Conservation (phyloP, 163 green algal species). For the Scenedesmus sp. region DNA sequence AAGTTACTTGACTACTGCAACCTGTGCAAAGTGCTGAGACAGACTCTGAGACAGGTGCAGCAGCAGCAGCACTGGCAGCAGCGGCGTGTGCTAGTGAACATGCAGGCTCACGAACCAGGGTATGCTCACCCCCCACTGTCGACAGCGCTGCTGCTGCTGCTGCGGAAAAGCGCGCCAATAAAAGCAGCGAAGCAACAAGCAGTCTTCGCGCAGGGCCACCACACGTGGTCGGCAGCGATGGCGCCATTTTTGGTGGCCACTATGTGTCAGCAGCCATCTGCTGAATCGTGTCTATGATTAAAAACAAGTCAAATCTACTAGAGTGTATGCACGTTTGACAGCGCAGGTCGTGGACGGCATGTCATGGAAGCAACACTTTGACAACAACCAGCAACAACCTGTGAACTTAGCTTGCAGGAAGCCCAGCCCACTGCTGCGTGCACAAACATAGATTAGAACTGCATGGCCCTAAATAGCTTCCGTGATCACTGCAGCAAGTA, state of each 20-base stretch:
- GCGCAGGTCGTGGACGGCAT: background rate
- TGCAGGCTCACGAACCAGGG: background rate
- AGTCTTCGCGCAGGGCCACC: background rate
- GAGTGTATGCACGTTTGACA: too few species aligned
- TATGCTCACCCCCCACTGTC: background rate
- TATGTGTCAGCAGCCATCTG: too few species aligned
- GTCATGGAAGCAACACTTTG: background rate
- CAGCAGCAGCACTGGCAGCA: background rate
- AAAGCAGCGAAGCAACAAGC: background rate
- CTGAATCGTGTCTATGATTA: too few species aligned
- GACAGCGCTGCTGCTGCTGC: background rate
- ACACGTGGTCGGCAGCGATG: background rate
- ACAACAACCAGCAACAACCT: conserved; percentile 5
- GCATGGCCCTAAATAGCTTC: background rate
- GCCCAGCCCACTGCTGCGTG: too few species aligned
- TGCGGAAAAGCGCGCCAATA: background rate
- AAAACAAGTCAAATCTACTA: too few species aligned
- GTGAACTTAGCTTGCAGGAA: background rate
- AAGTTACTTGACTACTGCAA: background rate
- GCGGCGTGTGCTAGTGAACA: background rate
- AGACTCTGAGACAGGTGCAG: background rate
- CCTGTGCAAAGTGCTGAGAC: background rate
- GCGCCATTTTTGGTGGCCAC: background rate
- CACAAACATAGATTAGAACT: too few species aligned
- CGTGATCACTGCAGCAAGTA: background rate